phyloP scores from a whole-genome alignment of 352 stramenopile genomes.

The Phytophthora quininea region DNA sequence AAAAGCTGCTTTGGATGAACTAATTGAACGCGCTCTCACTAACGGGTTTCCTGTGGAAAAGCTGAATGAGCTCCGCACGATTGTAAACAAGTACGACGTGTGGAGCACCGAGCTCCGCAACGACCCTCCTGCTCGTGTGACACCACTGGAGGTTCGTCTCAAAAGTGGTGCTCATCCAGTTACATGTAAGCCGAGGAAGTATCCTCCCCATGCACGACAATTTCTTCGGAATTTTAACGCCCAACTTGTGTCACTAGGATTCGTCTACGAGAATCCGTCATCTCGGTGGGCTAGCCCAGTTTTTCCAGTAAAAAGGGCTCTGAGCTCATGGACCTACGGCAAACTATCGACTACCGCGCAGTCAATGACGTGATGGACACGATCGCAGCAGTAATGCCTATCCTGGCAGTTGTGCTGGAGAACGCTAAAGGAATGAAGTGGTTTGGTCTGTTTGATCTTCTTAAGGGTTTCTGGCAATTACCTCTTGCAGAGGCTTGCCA shows the following conservation, averaged over 20 bases:
- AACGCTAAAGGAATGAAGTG: background rate
- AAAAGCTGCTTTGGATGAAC: background rate
- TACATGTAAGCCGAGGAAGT: background rate
- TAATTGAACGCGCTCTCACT: conserved; percentile 2
- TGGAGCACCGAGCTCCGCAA: conserved; percentile 1
- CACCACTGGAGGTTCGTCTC: conserved; percentile 1
- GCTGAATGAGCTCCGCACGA: background rate
- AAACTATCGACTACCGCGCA: conserved; percentile 3
- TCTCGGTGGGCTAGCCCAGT: background rate
- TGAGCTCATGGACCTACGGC: background rate
- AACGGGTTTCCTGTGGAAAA: conserved; percentile 6
- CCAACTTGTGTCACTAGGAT: conserved; percentile 1
- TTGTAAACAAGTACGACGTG: conserved; percentile 3
- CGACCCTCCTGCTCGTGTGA: conserved; percentile 4
- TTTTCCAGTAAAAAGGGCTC: background rate
- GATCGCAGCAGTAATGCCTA: conserved; percentile 4
- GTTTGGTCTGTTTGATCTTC: conserved; percentile 2
- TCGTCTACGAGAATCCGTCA: conserved; percentile 9
- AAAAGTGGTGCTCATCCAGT: background rate
- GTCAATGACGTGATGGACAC: background rate
- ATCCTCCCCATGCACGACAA: background rate
- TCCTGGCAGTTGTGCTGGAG: background rate
- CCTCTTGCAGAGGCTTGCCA: background rate
- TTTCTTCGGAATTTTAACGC: conserved; percentile 11
- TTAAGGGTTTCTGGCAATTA: conserved; percentile 3